phyloP scores from a whole-genome alignment of 495 filamentous ascomycete species.

The Penicillium bovifimosum region DNA sequence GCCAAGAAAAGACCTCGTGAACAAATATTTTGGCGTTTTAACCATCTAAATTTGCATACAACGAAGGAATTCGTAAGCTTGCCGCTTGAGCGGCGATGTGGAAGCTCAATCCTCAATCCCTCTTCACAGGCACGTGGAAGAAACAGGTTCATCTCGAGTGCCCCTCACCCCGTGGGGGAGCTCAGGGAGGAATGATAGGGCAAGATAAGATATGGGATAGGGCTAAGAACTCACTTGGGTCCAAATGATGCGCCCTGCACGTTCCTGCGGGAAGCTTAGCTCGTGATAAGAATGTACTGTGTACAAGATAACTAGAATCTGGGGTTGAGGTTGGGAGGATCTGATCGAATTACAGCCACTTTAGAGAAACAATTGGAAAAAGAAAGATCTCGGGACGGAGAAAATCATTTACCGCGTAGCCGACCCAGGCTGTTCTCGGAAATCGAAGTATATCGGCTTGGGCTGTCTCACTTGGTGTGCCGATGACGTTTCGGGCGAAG shows the following conservation, averaged over 20 bases:
- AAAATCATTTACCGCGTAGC: not conserved
- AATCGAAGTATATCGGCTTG: constrained; percentile 1
- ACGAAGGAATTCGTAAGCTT: not conserved
- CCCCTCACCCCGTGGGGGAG: constrained; percentile 1
- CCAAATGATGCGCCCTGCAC: not conserved
- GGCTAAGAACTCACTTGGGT: constrained; percentile 8
- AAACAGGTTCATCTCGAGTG: not conserved
- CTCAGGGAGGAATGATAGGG: constrained; percentile 1
- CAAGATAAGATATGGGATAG: not conserved
- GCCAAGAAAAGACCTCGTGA: constrained; percentile 1
- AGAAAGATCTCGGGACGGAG: not conserved
- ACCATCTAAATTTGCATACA: not conserved
- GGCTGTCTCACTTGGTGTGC: not conserved
- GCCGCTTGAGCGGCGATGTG: too few relatives aligned
- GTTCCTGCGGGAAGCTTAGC: constrained; percentile 6
- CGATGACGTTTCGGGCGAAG: constrained; percentile 40
- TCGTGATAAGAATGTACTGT: not conserved
- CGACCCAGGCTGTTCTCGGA: not conserved
- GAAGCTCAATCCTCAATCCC: not conserved
- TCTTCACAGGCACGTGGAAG: not conserved
- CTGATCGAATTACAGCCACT: not conserved
- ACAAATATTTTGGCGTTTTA: not conserved
- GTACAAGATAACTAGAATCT: not conserved
- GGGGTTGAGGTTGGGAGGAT: not conserved
- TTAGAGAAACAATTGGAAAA: not conserved